Conservation (phyloP, 768 basidiomycete genomes). For the Lactifluus piperatus region DNA sequence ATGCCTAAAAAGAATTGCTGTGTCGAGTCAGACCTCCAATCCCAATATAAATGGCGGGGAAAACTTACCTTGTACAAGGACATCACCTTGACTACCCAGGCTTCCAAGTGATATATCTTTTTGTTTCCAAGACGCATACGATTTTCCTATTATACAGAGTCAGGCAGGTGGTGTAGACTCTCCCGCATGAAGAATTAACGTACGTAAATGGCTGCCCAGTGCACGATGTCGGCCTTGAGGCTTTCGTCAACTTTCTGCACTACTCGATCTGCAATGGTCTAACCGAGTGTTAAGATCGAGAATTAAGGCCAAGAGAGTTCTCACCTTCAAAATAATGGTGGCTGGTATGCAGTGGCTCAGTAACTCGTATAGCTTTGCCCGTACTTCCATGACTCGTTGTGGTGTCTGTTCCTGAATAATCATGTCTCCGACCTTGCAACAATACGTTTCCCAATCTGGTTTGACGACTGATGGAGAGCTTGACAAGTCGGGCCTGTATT, state of each 20-base stretch:
- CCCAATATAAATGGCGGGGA: not conserved
- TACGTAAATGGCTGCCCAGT: conserved; percentile 97
- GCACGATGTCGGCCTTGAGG: conserved; percentile 88
- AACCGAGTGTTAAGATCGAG: conserved; percentile 3
- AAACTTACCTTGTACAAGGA: conserved; percentile 66
- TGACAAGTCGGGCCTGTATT: conserved; percentile 65
- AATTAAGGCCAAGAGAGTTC: not conserved
- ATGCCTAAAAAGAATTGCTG: conserved; percentile 48
- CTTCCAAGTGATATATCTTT: conserved; percentile 95
- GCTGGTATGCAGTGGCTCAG: conserved; percentile 97
- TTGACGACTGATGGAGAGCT: conserved; percentile 80
- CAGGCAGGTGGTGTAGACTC: not conserved
- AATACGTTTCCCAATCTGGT: conserved; percentile 99
- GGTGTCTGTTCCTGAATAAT: conserved; percentile 89
- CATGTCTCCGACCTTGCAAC: conserved; percentile 82
- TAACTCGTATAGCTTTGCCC: conserved; percentile 89
- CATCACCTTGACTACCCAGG: conserved; percentile 97
- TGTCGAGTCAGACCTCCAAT: not conserved
- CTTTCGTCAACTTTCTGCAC: conserved; percentile 84
- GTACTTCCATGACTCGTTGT: conserved; percentile 82
- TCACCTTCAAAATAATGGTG: conserved; percentile 82
- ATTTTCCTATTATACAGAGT: conserved; percentile 52
- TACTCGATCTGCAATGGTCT: conserved; percentile 89
- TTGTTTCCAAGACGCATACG: conserved; percentile 92
- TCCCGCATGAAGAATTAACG: conserved; percentile 24